phyloP scores from a whole-genome alignment of 75 land plant species.

The Cupressus sempervirens region DNA sequence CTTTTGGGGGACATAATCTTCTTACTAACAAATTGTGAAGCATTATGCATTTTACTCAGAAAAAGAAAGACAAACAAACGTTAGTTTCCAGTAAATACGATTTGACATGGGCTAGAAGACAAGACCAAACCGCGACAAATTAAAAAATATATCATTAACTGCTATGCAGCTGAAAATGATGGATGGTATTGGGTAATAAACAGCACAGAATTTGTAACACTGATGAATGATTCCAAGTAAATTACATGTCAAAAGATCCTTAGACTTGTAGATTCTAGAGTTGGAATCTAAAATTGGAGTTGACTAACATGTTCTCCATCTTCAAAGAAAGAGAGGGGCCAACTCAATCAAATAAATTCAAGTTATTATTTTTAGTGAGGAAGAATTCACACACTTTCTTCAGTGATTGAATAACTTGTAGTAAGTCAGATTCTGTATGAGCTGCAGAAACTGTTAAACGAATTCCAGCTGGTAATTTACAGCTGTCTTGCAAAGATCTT shows the following conservation, averaged over 20 bases:
- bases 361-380: constrained; percentile 8
- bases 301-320: not conserved
- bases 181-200: not conserved
- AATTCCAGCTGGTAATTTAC: constrained; percentile 62
- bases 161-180: not conserved
- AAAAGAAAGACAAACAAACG: not conserved
- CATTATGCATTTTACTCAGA: too few relatives aligned
- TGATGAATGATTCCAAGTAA: not conserved
- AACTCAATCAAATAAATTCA: not conserved
- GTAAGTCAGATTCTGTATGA: constrained; percentile 62
- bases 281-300: too few relatives aligned
- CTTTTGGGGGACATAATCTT: too few relatives aligned
- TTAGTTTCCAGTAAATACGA: not conserved
- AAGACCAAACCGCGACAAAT: not conserved
- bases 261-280: not conserved
- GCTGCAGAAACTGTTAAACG: constrained; percentile 61
- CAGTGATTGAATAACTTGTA: constrained; percentile 37
- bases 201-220: not conserved
- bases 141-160: not conserved
- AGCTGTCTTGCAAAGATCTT: constrained; percentile 65
- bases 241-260: not conserved
- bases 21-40: too few relatives aligned
- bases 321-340: not conserved
- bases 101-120: not conserved
- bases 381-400: constrained; percentile 36